Evolutionary conservation across 139 green algal species (phyloP), one percentile per base, ranked within the genome.

Genomic region (Haematococcus sp.): DNA sequence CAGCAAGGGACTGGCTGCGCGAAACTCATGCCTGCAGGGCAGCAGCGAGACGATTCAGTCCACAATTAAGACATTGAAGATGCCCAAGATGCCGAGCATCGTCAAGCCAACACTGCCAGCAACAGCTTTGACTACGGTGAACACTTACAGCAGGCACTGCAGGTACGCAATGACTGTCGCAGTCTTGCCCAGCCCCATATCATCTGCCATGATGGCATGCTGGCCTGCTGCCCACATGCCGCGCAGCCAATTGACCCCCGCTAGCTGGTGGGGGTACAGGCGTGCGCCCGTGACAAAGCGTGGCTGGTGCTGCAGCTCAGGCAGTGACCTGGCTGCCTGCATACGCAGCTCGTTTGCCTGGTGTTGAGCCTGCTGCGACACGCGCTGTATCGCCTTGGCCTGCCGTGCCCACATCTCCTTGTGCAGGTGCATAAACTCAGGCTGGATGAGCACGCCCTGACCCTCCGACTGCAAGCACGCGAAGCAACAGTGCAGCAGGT

Each of bases 171-270:
- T 63, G 27, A 87, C 81, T 15, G 83, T 88, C 25, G 89, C 89
- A 2, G 85, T 93, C 76, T 91, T 93, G 77, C 91, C 91, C 74
- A 93, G 79, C 1, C 91, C 91, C 58, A 90, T 75, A 2, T 94
- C 91, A 56, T 97, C 89, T 19, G 90, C 87, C 54, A 97, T 74
- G 55, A 93, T 72, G 4, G 76, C 79, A 20, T 84, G 60, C 68
- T 68, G 32, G 0, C 79, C 79, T 2, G 55, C 55, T 11, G 67
- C 76, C 88, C 91, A 96, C 66, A 82, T 81, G 2, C 49, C 28
- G 11, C 86, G 85, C 74, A 96, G 76, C 86, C 87, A 93, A 67
- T 88, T 88, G 1, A 94, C 33, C 3, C 75, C 85, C 49, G 85
- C 55, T 54, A 97, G 80, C 84, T 97, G 92, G 75, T 96, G 88